These are phyloP conservation scores for Entonaema liquescens DNA, from an alignment of 495 filamentous ascomycete species.

Conservation along the genomic window DNA sequence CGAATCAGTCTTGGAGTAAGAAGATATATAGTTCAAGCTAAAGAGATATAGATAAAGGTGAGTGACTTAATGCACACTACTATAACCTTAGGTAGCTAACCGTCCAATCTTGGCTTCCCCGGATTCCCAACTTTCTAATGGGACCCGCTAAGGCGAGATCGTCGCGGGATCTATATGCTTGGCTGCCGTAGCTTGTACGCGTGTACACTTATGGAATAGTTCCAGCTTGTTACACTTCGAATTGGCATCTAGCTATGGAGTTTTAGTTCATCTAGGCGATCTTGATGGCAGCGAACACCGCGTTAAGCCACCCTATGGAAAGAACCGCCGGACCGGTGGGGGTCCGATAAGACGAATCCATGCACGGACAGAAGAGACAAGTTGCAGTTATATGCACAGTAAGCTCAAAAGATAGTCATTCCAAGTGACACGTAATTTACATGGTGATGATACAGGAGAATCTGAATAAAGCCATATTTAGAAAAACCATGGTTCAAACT, in stretches of 20 bases:
- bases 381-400: neutral
- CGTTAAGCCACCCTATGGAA: neutral
- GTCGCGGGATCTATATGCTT: neutral
- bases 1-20: neutral
- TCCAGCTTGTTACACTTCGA: too few relatives aligned
- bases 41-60: neutral
- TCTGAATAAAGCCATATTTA: neutral
- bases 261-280: neutral
- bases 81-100: too few relatives aligned
- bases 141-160: neutral
- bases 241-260: neutral
- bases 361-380: neutral
- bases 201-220: neutral
- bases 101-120: neutral
- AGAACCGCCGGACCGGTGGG: slow-evolving; percentile 7
- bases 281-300: neutral
- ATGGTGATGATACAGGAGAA: neutral
- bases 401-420: neutral
- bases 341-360: neutral
- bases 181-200: too few relatives aligned
- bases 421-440: neutral
- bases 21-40: neutral
- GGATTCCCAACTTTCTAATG: neutral
- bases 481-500: neutral
- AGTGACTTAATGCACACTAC: neutral